Percentiles rank a stretch among this genome's conserved stretches.
Conservation (phyloP, 2,329 filamentous ascomycete genomes). For the Cladosporium phlei region DNA sequence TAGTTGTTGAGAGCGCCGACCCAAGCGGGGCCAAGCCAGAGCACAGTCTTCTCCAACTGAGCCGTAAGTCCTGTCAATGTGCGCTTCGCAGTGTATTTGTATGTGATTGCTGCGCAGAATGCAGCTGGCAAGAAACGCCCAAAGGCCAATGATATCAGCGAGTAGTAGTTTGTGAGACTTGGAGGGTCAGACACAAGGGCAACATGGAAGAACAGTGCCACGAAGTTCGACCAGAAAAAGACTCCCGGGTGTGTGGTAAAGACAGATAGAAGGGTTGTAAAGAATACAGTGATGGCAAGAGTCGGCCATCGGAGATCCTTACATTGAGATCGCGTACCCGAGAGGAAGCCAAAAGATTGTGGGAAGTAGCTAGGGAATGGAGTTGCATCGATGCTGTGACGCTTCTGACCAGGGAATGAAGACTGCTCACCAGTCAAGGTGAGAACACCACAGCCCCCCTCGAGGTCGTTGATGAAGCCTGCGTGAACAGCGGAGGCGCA, state of each 20-base stretch:
- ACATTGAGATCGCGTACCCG: slow-evolving; percentile 59
- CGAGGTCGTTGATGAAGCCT: slow-evolving; percentile 65
- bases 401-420: slow-evolving; percentile 56
- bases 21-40: slow-evolving; percentile 90
- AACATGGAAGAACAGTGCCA: slow-evolving; percentile 81
- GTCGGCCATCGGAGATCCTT: slow-evolving; percentile 79
- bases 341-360: slow-evolving; percentile 72
- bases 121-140: slow-evolving; percentile 81
- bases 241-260: slow-evolving; percentile 73
- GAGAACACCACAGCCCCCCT: slow-evolving; percentile 79
- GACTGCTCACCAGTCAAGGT: slow-evolving; percentile 64
- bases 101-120: slow-evolving; percentile 84
- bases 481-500: slow-evolving; percentile 81
- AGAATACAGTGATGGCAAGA: slow-evolving; percentile 73
- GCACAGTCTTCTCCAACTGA: slow-evolving; percentile 81
- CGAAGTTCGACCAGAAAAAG: slow-evolving; percentile 81
- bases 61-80: slow-evolving; percentile 68
- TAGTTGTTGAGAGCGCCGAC: slow-evolving; percentile 90
- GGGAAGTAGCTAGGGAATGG: slow-evolving; percentile 87
- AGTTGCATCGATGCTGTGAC: slow-evolving; percentile 71
- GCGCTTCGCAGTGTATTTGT: slow-evolving; percentile 72
- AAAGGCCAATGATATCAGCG: slow-evolving; percentile 70
- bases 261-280: slow-evolving; percentile 71
- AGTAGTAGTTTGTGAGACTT: slow-evolving; percentile 59
- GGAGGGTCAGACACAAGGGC: slow-evolving; percentile 87